Conservation (phyloP, 2,329 filamentous ascomycete species). For the Paecilomyces niveus region DNA sequence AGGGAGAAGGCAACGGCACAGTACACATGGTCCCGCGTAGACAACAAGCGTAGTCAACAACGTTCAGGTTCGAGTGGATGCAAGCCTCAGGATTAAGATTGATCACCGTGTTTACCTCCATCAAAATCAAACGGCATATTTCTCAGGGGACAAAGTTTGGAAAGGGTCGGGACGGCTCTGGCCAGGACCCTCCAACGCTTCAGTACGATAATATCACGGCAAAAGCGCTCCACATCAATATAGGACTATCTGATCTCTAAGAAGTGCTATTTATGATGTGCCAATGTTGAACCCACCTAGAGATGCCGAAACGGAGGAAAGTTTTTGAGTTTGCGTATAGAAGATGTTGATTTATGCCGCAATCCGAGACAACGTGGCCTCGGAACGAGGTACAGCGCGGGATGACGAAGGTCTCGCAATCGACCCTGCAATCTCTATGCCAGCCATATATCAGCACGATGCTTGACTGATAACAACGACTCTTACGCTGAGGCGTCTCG, state of each 20-base stretch:
- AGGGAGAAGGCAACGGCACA: background rate
- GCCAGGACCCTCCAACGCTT: background rate
- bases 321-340: background rate
- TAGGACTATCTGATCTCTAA: background rate
- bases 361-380: background rate
- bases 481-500: background rate
- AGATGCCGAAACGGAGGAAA: background rate
- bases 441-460: background rate
- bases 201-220: background rate
- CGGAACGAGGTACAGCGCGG: background rate
- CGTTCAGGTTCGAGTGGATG: background rate
- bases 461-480: background rate
- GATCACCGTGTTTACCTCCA: background rate
- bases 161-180: too few relatives aligned
- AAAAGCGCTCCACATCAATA: background rate
- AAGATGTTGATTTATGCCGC: background rate
- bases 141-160: background rate
- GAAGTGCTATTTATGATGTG: background rate
- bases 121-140: background rate
- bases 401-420: background rate
- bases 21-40: background rate
- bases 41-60: background rate
- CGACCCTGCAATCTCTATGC: background rate
- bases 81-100: background rate
- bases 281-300: background rate